Evolutionary conservation across 495 filamentous ascomycete species (phyloP).

Genomic region (Xylaria grammica): DNA sequence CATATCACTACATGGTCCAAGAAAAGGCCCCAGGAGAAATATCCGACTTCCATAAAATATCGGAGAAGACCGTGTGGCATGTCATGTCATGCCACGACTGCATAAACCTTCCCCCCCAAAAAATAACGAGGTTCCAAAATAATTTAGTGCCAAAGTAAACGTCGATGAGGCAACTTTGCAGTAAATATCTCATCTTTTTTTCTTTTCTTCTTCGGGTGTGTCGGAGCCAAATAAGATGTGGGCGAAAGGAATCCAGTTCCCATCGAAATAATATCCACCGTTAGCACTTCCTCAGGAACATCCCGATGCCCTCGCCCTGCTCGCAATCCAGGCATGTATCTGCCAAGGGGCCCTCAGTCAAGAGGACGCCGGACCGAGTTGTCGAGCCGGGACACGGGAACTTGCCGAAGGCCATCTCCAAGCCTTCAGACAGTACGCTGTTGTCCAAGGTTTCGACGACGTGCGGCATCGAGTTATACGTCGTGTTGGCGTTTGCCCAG

Average conservation of each 20-base stretch:
- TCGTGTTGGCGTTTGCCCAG: constrained; percentile 49
- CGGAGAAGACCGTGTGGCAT: too few species aligned
- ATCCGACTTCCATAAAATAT: constrained; percentile 7
- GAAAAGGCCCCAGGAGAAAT: constrained; percentile 3
- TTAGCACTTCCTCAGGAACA: constrained; percentile 22
- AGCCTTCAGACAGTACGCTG: constrained; percentile 16
- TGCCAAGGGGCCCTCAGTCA: constrained; percentile 19
- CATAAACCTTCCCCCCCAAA: too few species aligned
- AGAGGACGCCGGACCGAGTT: not conserved
- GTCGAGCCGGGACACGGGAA: constrained; percentile 32
- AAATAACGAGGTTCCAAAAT: constrained; percentile 13
- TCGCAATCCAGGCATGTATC: constrained; percentile 22
- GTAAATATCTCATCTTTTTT: constrained; percentile 7
- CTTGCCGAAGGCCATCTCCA: constrained; percentile 7
- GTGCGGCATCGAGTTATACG: constrained; percentile 56
- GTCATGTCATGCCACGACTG: too few species aligned
- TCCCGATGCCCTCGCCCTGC: constrained; percentile 13
- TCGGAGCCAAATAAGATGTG: too few species aligned
- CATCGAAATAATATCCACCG: not conserved
- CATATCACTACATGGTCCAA: constrained; percentile 18
- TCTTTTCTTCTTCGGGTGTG: not conserved
- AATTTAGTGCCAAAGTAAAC: too few species aligned
- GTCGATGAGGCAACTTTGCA: too few species aligned
- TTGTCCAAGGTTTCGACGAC: constrained; percentile 36
- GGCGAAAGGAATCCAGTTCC: not conserved